Evolutionary conservation across 192 early-diverging fungal genomes (phyloP).

Genomic region (Backusella parvicylindrica): DNA sequence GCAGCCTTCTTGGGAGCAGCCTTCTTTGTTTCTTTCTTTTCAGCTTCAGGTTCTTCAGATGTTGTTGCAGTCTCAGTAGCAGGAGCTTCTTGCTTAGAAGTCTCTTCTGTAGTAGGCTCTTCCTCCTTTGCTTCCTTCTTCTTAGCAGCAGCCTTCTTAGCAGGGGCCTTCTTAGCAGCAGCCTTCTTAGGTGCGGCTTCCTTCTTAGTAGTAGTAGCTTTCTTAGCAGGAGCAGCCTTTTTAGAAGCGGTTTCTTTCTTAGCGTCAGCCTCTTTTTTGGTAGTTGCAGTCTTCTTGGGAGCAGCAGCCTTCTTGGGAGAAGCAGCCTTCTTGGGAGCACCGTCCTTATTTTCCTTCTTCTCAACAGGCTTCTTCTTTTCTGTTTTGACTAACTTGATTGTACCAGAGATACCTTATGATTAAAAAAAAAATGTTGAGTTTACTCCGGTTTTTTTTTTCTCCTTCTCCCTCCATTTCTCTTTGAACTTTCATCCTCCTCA

Average conservation of each 20-base stretch:
- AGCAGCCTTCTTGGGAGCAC: slow-evolving; percentile 44
- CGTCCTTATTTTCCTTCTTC: slow-evolving; percentile 30
- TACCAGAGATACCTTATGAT: slow-evolving; percentile 45
- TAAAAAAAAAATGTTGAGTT: not conserved
- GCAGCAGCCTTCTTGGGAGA: slow-evolving; percentile 36
- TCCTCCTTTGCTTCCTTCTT: slow-evolving; percentile 32
- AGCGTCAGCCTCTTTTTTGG: slow-evolving; percentile 16
- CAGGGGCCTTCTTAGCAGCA: slow-evolving; percentile 45
- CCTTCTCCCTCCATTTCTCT: not conserved
- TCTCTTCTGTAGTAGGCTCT: slow-evolving; percentile 34
- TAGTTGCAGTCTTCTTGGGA: slow-evolving; percentile 35
- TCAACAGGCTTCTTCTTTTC: slow-evolving; percentile 49
- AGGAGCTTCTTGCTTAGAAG: slow-evolving; percentile 45
- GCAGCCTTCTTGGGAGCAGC: slow-evolving; percentile 31
- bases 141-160: slow-evolving; percentile 24
- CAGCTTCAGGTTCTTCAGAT: slow-evolving; percentile 36
- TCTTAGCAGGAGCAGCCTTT: slow-evolving; percentile 43
- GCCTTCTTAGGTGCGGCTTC: slow-evolving; percentile 43
- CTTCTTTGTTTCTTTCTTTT: slow-evolving; percentile 40
- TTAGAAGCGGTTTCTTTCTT: slow-evolving; percentile 35
- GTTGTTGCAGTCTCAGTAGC: slow-evolving; percentile 34
- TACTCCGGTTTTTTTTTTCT: not conserved
- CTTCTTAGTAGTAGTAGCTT: slow-evolving; percentile 33
- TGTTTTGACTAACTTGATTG: slow-evolving; percentile 63
- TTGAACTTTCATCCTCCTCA: not conserved